Evolutionary conservation across 1,139 yeast species (phyloP), one percentile per base, ranked within the genome.

Genomic region (Pichia sp.): DNA sequence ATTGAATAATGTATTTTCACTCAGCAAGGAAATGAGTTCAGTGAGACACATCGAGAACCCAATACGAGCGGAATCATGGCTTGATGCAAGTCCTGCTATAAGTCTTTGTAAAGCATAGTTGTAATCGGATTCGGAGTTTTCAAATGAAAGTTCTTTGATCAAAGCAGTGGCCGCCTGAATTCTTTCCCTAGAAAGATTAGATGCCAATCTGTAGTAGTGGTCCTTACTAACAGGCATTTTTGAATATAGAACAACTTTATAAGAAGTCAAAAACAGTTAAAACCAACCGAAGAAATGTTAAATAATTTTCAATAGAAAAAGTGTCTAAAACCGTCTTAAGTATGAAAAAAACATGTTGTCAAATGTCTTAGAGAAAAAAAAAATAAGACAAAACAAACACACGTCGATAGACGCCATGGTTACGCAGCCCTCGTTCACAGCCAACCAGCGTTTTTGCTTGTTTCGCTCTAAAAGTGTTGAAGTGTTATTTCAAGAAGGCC

Each of bases 41-140:
- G 93, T 81, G 46, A 93, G 71, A 43, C 96, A 95, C 78, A 89
- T 80, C 3, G 96, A 87, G 62, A 86, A 91, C 2, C 99, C 99
- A 44, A 87, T 71, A 53, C 97, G 73, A 1, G 96, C 95, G 47
- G 90, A 77, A 45, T 87, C 96, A 63, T 95, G 79, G 22, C 90
- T 79, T 14, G 96, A 86, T 11, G 88, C 76, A 45, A 93, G 73
- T 47, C 98, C 98, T 60, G 83, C 84, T 54, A 88, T 76, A 55
- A 93, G 73, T 62, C 98, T 77, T 56, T 79, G 80, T 53, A 87
- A 70, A 0, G 96, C 95, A 65, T 93, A 91, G 49, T 79, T 78
- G 90, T 95, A 89, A 62, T 90, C 96, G 4, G 73, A 72, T 25
- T 70, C 70, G 2, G 55, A 47, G 50, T 79, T 68, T 14, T 70